Evolutionary conservation across 192 early-diverging fungal species (phyloP), one percentile per base, ranked within the genome.

Genomic region (Podila verticillata): DNA sequence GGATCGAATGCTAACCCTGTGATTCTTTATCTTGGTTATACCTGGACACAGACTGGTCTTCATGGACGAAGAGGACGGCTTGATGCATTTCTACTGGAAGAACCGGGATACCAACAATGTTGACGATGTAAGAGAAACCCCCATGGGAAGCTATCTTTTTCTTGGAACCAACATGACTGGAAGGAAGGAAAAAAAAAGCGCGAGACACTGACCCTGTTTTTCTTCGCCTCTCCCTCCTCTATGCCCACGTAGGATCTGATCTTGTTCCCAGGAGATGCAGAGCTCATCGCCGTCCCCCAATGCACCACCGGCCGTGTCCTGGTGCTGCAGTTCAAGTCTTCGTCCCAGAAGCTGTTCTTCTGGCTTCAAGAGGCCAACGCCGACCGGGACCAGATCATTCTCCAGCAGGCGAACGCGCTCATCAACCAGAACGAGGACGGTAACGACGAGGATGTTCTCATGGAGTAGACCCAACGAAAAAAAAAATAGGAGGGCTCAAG

Each of bases 81-180:
- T 95, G 24, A 72, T 94, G 77, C 93, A 93, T 66, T 93, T 96
- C 57, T 92, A 86, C 72, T 96, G 95, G 95, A 92, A 91, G 63
- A 92, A 94, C 36, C 85, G 90, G 54, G 83, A 84, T 62, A 86
- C 85, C 15, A 80, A 85, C 36, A 47, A 49, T 12, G 75, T 77
- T 20, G 85, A 87, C 48, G 92, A 89, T 26, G 85, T 85, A 80
- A 44, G 36, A 39, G 5, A 39, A 12, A 39, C n/a, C n/a, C n/a
- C n/a, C n/a, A n/a, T 47, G 72, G 28, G 15, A 35, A 22, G 28
- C 44, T 51, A 20, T 17, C 6, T 6, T 35, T 36, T 63, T 49
- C 31, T 36, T n/a, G n/a, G n/a, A n/a, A n/a, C n/a, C n/a, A n/a
- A n/a, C n/a, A n/a, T n/a, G n/a, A n/a, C n/a, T n/a, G n/a, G n/a